These are phyloP conservation scores for Lasiosphaeria hispida DNA, from an alignment of 495 filamentous ascomycete species.

Conservation along the genomic window DNA sequence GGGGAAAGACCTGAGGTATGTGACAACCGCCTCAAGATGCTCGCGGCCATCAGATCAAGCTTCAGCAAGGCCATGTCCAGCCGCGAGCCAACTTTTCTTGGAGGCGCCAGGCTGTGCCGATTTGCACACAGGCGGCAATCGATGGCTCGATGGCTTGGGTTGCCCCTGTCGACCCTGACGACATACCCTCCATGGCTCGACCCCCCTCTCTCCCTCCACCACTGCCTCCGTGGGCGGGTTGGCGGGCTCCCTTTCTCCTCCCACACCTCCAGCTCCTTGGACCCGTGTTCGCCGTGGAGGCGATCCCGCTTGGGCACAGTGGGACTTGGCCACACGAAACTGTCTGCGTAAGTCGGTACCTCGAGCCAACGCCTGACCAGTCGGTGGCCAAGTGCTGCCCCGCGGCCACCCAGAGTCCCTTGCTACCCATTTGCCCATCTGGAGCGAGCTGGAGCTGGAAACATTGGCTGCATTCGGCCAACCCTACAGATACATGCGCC, in stretches of 20 bases:
- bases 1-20: too few species aligned
- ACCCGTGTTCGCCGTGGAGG: constrained; percentile 4
- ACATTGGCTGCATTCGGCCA: constrained; percentile 24
- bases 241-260: constrained; percentile 10
- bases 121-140: too few species aligned
- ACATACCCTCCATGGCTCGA: constrained; percentile 16
- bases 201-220: constrained; percentile 6
- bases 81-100: too few species aligned
- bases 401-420: constrained; percentile 14
- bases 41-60: too few species aligned
- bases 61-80: too few species aligned
- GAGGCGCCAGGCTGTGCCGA: too few species aligned
- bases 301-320: constrained; percentile 19
- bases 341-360: constrained; percentile 10
- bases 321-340: not conserved
- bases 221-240: not conserved
- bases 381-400: constrained; percentile 13
- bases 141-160: too few species aligned
- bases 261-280: constrained; percentile 22
- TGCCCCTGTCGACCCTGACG: constrained; percentile 23
- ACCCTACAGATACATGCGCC: constrained; percentile 19
- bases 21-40: not conserved
- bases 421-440: not conserved
- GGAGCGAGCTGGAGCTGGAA: constrained; percentile 4
- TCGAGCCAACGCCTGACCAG: constrained; percentile 6